Percentiles rank a stretch among this genome's conserved stretches.
Evolutionary conservation across 805 yeast species (phyloP).

Genomic region (Candida germanica): DNA sequence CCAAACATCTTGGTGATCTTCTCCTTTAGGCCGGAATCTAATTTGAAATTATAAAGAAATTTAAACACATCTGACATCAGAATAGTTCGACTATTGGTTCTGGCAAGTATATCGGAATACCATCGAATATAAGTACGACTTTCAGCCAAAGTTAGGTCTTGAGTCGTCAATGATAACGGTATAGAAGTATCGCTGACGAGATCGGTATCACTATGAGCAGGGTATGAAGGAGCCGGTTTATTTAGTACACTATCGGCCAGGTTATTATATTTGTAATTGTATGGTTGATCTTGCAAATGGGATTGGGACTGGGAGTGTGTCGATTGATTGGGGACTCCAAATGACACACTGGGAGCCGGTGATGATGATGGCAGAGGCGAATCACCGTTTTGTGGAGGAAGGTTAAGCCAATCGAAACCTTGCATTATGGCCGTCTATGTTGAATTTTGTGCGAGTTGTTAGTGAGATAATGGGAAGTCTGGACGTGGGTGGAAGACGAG

Average conservation of each 20-base stretch:
- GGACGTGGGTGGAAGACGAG: too few species aligned
- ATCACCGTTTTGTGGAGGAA: slow-evolving; percentile 1
- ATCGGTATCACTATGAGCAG: slow-evolving; percentile 5
- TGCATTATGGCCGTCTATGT: too few species aligned
- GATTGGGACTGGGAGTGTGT: slow-evolving; percentile 1
- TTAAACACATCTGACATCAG: slow-evolving; percentile 72
- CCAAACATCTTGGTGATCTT: slow-evolving; percentile 51
- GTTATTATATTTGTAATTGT: slow-evolving; percentile 2
- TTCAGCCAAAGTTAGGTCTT: slow-evolving; percentile 74
- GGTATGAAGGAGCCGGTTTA: slow-evolving; percentile 4
- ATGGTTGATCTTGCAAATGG: too few species aligned
- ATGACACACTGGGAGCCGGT: slow-evolving; percentile 7
- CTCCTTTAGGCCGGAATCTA: slow-evolving; percentile 49
- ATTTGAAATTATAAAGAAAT: slow-evolving; percentile 74
- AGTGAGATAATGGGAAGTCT: too few species aligned
- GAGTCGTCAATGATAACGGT: slow-evolving; percentile 62
- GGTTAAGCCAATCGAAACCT: slow-evolving; percentile 9
- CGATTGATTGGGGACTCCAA: slow-evolving; percentile 3
- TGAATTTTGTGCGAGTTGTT: too few species aligned
- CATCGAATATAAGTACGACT: slow-evolving; percentile 84
- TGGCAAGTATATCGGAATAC: slow-evolving; percentile 81
- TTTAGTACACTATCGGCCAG: slow-evolving; percentile 9
- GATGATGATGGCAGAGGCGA: slow-evolving; percentile 1
- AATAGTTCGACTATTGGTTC: slow-evolving; percentile 66
- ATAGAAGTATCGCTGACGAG: slow-evolving; percentile 36